phyloP scores from a whole-genome alignment of 2,329 filamentous ascomycete genomes.

The Hymenoscyphus repandus region DNA sequence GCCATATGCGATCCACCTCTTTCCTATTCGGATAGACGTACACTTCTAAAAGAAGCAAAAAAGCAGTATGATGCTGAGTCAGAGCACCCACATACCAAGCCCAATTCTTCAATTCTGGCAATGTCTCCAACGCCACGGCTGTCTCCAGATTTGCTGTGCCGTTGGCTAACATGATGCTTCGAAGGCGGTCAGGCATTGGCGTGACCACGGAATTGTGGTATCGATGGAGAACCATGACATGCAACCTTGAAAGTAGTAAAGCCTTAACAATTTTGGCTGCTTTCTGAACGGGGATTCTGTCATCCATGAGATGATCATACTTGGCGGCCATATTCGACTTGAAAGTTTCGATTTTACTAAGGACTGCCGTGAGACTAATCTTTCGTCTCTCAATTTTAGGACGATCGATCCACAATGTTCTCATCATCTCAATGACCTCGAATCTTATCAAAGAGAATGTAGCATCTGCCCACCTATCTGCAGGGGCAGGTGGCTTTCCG shows the following conservation, averaged over 20 bases:
- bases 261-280: slow-evolving; percentile 61
- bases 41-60: slow-evolving; percentile 64
- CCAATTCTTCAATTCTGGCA: slow-evolving; percentile 51
- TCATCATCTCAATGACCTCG: slow-evolving; percentile 68
- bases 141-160: slow-evolving; percentile 50
- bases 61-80: slow-evolving; percentile 66
- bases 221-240: slow-evolving; percentile 63
- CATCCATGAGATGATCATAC: slow-evolving; percentile 59
- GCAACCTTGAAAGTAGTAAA: slow-evolving; percentile 56
- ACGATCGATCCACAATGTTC: slow-evolving; percentile 64
- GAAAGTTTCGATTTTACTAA: slow-evolving; percentile 66
- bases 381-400: slow-evolving; percentile 57
- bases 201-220: slow-evolving; percentile 45
- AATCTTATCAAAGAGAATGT: slow-evolving; percentile 65
- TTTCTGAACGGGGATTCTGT: slow-evolving; percentile 54
- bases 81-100: slow-evolving; percentile 67
- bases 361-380: slow-evolving; percentile 56
- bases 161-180: slow-evolving; percentile 58
- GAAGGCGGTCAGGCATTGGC: slow-evolving; percentile 55
- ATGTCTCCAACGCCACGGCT: slow-evolving; percentile 48
- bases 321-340: slow-evolving; percentile 57
- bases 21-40: slow-evolving; percentile 41
- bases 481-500: slow-evolving; percentile 35
- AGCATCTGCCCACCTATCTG: slow-evolving; percentile 59
- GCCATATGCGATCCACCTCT: slow-evolving; percentile 63